phyloP scores from a whole-genome alignment of 768 basidiomycete genomes.

The Boletales sp. region DNA sequence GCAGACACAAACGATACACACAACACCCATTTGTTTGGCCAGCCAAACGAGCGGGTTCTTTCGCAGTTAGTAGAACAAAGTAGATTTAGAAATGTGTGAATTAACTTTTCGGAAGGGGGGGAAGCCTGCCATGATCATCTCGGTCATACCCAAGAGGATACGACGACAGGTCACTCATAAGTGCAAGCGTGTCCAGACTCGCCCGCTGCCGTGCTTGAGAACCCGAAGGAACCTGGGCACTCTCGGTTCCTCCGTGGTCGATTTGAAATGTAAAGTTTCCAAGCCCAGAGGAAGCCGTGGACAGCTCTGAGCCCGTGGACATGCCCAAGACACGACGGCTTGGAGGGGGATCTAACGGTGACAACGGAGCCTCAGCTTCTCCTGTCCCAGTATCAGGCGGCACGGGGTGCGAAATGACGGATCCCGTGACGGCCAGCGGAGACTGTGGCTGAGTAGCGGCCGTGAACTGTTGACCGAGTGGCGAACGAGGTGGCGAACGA shows the following conservation, averaged over 20 bases:
- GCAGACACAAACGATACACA: slow-evolving; percentile 25
- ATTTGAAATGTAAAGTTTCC: slow-evolving; percentile 88
- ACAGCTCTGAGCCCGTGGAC: slow-evolving; percentile 74
- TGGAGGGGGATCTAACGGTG: slow-evolving; percentile 45
- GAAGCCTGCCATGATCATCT: slow-evolving; percentile 26
- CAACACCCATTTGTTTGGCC: slow-evolving; percentile 23
- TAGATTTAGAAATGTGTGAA: neutral
- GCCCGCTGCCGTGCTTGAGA: slow-evolving; percentile 59
- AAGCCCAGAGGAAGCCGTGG: slow-evolving; percentile 75
- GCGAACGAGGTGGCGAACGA: slow-evolving; percentile 72
- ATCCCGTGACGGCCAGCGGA: neutral
- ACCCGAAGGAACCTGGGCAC: slow-evolving; percentile 31
- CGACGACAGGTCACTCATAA: slow-evolving; percentile 80
- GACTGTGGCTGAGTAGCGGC: slow-evolving; percentile 17
- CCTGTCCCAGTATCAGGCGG: slow-evolving; percentile 13
- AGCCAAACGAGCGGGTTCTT: slow-evolving; percentile 21
- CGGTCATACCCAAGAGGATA: slow-evolving; percentile 75
- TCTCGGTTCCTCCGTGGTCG: slow-evolving; percentile 52
- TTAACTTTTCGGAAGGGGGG: slow-evolving; percentile 26
- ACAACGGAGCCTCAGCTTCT: slow-evolving; percentile 33
- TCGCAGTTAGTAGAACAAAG: slow-evolving; percentile 8
- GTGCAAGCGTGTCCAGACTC: slow-evolving; percentile 79
- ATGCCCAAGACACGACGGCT: slow-evolving; percentile 61
- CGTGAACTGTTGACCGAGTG: slow-evolving; percentile 58
- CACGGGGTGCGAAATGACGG: neutral